A percentile compares a stretch with the other conserved stretches of the same genome.
Evolutionary conservation across 2,329 filamentous ascomycete genomes (phyloP).

Genomic region (Colletotrichum somersetense): DNA sequence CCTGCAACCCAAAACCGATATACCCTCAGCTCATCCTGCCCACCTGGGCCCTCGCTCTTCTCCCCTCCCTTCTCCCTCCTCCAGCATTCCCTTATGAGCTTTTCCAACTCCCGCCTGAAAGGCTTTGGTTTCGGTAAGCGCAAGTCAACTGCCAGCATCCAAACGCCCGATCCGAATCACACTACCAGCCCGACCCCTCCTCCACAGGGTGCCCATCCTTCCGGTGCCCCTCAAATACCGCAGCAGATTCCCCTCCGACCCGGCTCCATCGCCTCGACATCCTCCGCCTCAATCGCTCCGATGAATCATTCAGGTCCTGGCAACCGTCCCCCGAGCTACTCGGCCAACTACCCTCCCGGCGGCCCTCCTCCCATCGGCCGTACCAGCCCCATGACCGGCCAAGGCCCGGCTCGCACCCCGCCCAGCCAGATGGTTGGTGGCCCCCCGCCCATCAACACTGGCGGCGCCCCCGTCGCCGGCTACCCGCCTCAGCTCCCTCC

Average conservation of each 20-base stretch:
- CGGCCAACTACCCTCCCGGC: constrained; percentile 64
- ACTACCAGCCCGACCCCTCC: constrained; percentile 55
- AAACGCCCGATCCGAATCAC: constrained; percentile 57
- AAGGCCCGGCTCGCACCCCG: constrained; percentile 65
- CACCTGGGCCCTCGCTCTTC: constrained; percentile 38
- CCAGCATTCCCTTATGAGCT: constrained; percentile 71
- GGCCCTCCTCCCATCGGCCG: constrained; percentile 63
- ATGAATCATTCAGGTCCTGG: constrained; percentile 74
- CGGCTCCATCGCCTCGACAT: constrained; percentile 59
- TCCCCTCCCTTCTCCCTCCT: constrained; percentile 37
- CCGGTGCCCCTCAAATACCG: constrained; percentile 61
- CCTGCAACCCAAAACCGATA: constrained; percentile 38
- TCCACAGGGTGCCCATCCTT: constrained; percentile 43
- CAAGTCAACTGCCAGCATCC: constrained; percentile 75
- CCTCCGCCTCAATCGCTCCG: constrained; percentile 62
- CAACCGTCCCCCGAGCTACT: constrained; percentile 74
- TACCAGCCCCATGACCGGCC: constrained; percentile 64
- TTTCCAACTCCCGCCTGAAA: constrained; percentile 84
- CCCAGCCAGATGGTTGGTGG: constrained; percentile 73
- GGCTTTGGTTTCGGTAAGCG: constrained; percentile 86
- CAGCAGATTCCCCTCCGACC: constrained; percentile 57
- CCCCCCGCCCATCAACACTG: constrained; percentile 76
- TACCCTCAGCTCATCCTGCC: constrained; percentile 40
- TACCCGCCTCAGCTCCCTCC: constrained; percentile 69
- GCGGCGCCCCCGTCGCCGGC: constrained; percentile 61